Conservation (phyloP, 371 early-diverging fungal genomes). For the Fennellomyces sp. region DNA sequence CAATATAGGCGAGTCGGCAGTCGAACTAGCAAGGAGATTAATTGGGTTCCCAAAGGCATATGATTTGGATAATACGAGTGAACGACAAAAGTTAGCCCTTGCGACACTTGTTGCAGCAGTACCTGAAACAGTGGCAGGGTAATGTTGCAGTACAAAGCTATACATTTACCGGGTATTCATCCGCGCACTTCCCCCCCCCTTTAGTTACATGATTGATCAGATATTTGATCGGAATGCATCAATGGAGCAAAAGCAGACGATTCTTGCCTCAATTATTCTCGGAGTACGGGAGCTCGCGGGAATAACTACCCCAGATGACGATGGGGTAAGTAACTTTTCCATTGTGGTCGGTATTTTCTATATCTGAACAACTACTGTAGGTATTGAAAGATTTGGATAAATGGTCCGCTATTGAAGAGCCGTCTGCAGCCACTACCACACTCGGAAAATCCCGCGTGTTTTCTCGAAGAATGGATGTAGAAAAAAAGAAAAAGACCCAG, state of each 20-base stretch:
- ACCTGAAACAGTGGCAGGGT: constrained; percentile 33
- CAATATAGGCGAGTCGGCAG: constrained; percentile 33
- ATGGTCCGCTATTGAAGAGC: constrained; percentile 5
- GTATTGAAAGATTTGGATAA: neutral
- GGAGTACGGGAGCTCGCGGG: constrained; percentile 47
- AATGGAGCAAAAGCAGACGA: constrained; percentile 24
- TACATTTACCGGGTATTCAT: neutral
- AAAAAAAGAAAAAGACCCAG: constrained; percentile 17
- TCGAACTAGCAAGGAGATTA: constrained; percentile 30
- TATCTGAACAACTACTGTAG: neutral
- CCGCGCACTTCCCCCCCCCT: neutral
- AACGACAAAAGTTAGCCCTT: constrained; percentile 29
- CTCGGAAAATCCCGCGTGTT: constrained; percentile 33
- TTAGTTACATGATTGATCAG: constrained; percentile 40
- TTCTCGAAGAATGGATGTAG: constrained; percentile 35
- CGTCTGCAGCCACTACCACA: neutral
- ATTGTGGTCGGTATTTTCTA: neutral
- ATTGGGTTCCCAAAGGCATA: constrained; percentile 35
- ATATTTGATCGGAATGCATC: constrained; percentile 45
- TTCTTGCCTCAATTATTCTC: constrained; percentile 32
- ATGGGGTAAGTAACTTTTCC: neutral
- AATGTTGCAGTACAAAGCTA: neutral
- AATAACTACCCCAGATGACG: neutral
- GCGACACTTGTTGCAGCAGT: constrained; percentile 36
- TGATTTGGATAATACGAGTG: constrained; percentile 27